These are phyloP conservation scores for Curvularia sp. DNA, from an alignment of 2,329 filamentous ascomycete species.

Conservation along the genomic window DNA sequence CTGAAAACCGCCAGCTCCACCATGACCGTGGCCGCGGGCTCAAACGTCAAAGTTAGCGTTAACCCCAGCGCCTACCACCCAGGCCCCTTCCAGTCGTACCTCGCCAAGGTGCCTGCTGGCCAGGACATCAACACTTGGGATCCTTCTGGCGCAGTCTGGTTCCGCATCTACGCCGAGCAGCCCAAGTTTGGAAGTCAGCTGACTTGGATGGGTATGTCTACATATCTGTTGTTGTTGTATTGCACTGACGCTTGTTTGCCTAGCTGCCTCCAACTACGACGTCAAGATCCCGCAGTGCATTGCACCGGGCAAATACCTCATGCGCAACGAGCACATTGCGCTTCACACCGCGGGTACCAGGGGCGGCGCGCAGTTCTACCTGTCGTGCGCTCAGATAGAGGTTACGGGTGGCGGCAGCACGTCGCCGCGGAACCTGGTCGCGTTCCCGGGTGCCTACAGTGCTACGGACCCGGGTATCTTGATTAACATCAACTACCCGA, in stretches of 20 bases:
- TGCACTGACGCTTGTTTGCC: background rate
- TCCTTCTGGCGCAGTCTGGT: conserved; percentile 47
- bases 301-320: conserved; percentile 55
- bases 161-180: conserved; percentile 38
- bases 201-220: conserved; percentile 17
- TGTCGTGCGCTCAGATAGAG: conserved; percentile 55
- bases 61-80: conserved; percentile 39
- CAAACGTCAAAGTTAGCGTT: conserved; percentile 42
- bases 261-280: conserved; percentile 20
- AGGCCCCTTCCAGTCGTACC: conserved; percentile 48
- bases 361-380: conserved; percentile 55
- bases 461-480: conserved; percentile 37
- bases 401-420: conserved; percentile 49
- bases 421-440: conserved; percentile 45
- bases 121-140: conserved; percentile 43
- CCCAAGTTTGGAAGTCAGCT: conserved; percentile 16
- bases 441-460: conserved; percentile 51
- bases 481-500: conserved; percentile 42
- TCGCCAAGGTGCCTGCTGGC: conserved; percentile 47
- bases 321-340: conserved; percentile 57
- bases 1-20: conserved; percentile 22
- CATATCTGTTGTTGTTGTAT: no score
- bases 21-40: conserved; percentile 33
- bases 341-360: conserved; percentile 49
- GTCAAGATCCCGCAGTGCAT: conserved; percentile 51